These are phyloP conservation scores for Diaporthe citri DNA, from an alignment of 2,329 filamentous ascomycete genomes.

Conservation along the genomic window DNA sequence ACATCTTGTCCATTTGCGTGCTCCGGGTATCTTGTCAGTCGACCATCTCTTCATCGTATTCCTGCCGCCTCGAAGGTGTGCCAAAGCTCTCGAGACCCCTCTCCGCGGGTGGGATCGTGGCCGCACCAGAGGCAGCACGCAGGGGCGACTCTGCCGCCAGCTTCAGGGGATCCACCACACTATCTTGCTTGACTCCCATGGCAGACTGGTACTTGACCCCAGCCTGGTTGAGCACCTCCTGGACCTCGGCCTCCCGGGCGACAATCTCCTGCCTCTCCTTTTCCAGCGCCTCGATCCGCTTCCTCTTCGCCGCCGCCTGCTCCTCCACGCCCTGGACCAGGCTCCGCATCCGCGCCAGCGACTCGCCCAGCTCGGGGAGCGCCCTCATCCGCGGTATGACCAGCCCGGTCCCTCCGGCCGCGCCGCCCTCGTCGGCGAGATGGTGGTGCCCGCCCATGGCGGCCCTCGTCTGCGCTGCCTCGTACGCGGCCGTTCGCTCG, in stretches of 20 bases:
- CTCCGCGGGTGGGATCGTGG: slow-evolving; percentile 47
- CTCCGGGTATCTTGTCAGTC: slow-evolving; percentile 19
- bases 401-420: slow-evolving; percentile 55
- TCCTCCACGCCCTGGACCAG: slow-evolving; percentile 74
- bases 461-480: slow-evolving; percentile 85
- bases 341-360: slow-evolving; percentile 72
- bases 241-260: slow-evolving; percentile 81
- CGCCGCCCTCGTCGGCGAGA: slow-evolving; percentile 50
- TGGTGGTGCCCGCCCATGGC: slow-evolving; percentile 80
- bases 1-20: background rate
- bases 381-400: slow-evolving; percentile 78
- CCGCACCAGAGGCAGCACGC: slow-evolving; percentile 44
- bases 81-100: slow-evolving; percentile 63
- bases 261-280: slow-evolving; percentile 77
- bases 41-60: slow-evolving; percentile 47
- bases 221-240: slow-evolving; percentile 83
- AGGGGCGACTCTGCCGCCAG: slow-evolving; percentile 48
- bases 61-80: slow-evolving; percentile 54
- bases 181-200: slow-evolving; percentile 48
- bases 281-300: slow-evolving; percentile 74
- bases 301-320: slow-evolving; percentile 70
- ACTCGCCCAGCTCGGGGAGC: slow-evolving; percentile 78
- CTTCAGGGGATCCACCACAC: slow-evolving; percentile 40
- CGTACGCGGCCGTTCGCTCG: slow-evolving; percentile 84
- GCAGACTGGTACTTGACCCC: slow-evolving; percentile 72